These are phyloP conservation scores for Flaveria robusta DNA, from an alignment of 129 eudicot species.

Conservation along the genomic window DNA sequence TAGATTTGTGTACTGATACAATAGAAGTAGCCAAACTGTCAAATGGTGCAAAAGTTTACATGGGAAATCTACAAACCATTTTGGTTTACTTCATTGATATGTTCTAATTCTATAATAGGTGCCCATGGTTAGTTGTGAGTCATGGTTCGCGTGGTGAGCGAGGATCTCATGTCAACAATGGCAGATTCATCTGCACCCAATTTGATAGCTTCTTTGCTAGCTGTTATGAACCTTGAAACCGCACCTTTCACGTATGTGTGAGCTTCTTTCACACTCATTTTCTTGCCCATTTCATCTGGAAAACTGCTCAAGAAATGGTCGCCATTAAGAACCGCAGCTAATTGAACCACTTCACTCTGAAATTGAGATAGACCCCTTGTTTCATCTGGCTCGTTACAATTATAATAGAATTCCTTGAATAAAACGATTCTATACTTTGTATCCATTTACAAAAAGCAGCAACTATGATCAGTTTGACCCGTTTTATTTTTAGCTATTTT, in stretches of 20 bases:
- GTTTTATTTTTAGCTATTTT: too few species aligned
- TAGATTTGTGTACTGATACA: slow-evolving; percentile 15
- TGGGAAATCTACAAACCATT: slow-evolving; percentile 4
- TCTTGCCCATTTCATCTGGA: slow-evolving; percentile 68
- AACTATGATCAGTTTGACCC: too few species aligned
- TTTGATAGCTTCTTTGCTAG: slow-evolving; percentile 82
- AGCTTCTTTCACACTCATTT: slow-evolving; percentile 80
- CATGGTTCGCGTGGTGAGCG: slow-evolving; percentile 62
- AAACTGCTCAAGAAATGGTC: slow-evolving; percentile 79
- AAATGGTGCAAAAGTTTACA: slow-evolving; percentile 9
- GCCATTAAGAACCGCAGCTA: slow-evolving; percentile 82
- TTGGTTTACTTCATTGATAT: slow-evolving; percentile 19
- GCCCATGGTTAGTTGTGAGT: slow-evolving; percentile 31
- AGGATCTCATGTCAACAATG: slow-evolving; percentile 94
- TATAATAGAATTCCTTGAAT: too few species aligned
- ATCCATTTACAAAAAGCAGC: too few species aligned
- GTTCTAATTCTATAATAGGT: slow-evolving; percentile 1
- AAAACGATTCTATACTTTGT: too few species aligned
- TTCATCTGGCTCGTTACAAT: slow-evolving; percentile 64
- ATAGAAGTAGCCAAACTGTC: not conserved
- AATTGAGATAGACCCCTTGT: slow-evolving; percentile 58
- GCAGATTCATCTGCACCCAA: slow-evolving; percentile 91
- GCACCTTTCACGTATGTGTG: slow-evolving; percentile 70
- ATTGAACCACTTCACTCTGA: slow-evolving; percentile 75
- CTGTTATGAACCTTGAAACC: slow-evolving; percentile 85